Conservation (phyloP, 306 rosid species). For the Quercus alba region DNA sequence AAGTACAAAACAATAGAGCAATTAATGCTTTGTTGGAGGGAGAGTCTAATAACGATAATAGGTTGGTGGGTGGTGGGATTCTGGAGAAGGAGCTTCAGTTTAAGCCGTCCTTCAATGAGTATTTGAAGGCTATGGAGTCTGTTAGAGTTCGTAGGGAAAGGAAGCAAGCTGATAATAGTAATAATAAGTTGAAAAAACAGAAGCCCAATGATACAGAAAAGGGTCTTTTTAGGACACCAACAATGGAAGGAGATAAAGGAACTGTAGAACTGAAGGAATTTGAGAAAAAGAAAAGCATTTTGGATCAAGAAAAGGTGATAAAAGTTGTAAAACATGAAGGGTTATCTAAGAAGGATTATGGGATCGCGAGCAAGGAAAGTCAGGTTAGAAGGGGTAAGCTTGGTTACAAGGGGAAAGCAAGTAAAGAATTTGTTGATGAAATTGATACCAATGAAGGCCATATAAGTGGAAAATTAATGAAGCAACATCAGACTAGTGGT, state of each 20-base stretch:
- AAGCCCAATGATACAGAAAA: slow-evolving; percentile 23
- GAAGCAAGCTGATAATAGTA: slow-evolving; percentile 5
- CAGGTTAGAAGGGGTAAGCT: neutral
- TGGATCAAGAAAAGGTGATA: slow-evolving; percentile 20
- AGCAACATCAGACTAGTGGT: slow-evolving; percentile 21
- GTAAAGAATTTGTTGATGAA: slow-evolving; percentile 25
- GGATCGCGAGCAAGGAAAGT: slow-evolving; percentile 8
- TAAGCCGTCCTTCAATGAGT: slow-evolving; percentile 75
- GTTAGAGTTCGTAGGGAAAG: slow-evolving; percentile 39
- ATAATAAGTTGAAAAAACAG: slow-evolving; percentile 17
- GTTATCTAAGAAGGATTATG: slow-evolving; percentile 8
- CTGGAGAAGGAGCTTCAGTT: slow-evolving; percentile 54
- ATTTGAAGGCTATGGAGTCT: slow-evolving; percentile 80
- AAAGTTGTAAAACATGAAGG: slow-evolving; percentile 18
- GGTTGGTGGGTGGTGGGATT: slow-evolving; percentile 30
- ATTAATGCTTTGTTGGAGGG: slow-evolving; percentile 41
- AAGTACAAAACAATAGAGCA: slow-evolving; percentile 19
- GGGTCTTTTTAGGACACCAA: slow-evolving; percentile 16
- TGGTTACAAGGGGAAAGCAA: slow-evolving; percentile 15
- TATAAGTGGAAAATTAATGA: slow-evolving; percentile 23
- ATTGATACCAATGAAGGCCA: slow-evolving; percentile 24
- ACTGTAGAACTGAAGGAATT: slow-evolving; percentile 9
- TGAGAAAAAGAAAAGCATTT: neutral
- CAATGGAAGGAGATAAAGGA: slow-evolving; percentile 26
- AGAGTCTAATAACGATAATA: slow-evolving; percentile 32